These are phyloP conservation scores for Alloascoidea africana DNA, from an alignment of 805 yeast species.

Conservation along the genomic window DNA sequence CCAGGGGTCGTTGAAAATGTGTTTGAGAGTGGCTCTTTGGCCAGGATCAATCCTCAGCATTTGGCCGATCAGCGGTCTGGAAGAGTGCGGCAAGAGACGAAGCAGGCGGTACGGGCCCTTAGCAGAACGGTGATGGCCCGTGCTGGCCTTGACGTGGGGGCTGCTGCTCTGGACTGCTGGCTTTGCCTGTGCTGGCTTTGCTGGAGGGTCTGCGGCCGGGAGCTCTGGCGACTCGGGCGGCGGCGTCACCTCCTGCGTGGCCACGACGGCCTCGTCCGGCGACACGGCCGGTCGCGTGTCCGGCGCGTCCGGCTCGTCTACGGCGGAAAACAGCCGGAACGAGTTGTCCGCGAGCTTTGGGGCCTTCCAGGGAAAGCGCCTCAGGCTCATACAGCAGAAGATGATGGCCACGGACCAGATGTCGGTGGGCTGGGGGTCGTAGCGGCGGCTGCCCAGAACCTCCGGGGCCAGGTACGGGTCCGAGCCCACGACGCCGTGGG, in stretches of 20 bases:
- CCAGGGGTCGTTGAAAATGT: constrained; percentile 44
- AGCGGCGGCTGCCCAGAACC: constrained; percentile 41
- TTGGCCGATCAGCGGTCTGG: constrained; percentile 41
- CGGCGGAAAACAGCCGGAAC: constrained; percentile 48
- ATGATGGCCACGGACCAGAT: constrained; percentile 92
- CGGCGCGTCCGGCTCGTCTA: too few relatives aligned
- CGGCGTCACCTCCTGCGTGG: too few relatives aligned
- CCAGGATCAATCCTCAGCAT: constrained; percentile 53
- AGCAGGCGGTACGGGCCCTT: constrained; percentile 63
- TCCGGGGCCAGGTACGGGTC: constrained; percentile 96
- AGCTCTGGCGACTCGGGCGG: too few relatives aligned
- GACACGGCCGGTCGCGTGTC: too few relatives aligned
- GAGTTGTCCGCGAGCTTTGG: constrained; percentile 70
- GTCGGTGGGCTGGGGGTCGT: constrained; percentile 82
- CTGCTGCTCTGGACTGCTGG: too few relatives aligned
- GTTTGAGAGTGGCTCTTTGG: constrained; percentile 42
- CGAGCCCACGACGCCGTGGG: constrained; percentile 92
- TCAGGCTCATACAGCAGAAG: constrained; percentile 76
- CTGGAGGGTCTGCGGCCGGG: too few relatives aligned
- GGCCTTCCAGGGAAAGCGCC: constrained; percentile 90
- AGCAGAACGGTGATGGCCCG: constrained; percentile 11
- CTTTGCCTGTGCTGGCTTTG: too few relatives aligned
- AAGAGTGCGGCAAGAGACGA: constrained; percentile 51
- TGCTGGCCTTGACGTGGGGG: too few relatives aligned
- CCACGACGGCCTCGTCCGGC: too few relatives aligned